phyloP scores from a whole-genome alignment of 441 rosid species.

The Kokia cookei region DNA sequence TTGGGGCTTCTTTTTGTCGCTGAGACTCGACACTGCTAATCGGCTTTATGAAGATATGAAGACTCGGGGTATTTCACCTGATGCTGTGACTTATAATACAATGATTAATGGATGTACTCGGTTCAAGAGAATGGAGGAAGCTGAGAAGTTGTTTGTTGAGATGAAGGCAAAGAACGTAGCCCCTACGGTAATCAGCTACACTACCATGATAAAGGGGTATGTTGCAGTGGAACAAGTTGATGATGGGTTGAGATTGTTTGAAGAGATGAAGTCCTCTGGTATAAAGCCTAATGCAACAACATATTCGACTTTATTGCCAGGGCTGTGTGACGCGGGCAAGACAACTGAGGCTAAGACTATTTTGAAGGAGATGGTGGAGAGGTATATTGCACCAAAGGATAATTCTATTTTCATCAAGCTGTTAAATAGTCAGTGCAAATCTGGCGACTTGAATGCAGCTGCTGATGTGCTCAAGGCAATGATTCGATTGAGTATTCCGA shows the following conservation, averaged over 20 bases:
- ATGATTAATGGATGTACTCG: conserved; percentile 69
- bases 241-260: conserved; percentile 63
- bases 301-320: conserved; percentile 76
- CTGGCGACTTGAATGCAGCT: conserved; percentile 72
- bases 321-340: conserved; percentile 68
- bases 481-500: conserved; percentile 63
- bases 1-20: conserved; percentile 84
- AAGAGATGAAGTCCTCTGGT: conserved; percentile 62
- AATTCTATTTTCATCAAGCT: conserved; percentile 61
- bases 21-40: conserved; percentile 64
- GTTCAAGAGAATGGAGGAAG: conserved; percentile 81
- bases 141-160: conserved; percentile 77
- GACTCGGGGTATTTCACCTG: conserved; percentile 49
- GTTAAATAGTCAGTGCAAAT: conserved; percentile 52
- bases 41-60: conserved; percentile 86
- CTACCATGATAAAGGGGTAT: conserved; percentile 86
- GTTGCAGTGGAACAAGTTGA: conserved; percentile 46
- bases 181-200: conserved; percentile 75
- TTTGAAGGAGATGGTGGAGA: conserved; percentile 63
- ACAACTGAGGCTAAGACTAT: conserved; percentile 52
- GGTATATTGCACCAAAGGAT: conserved; percentile 65
- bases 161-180: conserved; percentile 70
- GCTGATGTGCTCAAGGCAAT: conserved; percentile 73
- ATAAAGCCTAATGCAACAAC: conserved; percentile 66
- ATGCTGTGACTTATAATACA: conserved; percentile 74